Evolutionary conservation across 78 protist species (phyloP).

Genomic region (Dictyostelium citrinum): DNA sequence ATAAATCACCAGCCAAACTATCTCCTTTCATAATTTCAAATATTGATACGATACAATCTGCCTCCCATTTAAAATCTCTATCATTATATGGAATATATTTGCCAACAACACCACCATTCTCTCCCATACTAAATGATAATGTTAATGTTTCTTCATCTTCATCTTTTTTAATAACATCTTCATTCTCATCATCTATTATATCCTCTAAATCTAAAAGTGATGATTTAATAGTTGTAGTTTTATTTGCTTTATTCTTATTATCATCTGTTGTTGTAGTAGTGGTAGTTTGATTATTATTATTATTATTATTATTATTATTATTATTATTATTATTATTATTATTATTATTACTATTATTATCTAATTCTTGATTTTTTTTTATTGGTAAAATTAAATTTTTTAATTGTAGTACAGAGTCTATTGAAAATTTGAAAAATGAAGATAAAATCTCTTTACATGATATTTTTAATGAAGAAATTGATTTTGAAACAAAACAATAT

Average conservation of each 20-base stretch:
- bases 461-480: conserved; percentile 51
- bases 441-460: conserved; percentile 70
- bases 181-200: not conserved
- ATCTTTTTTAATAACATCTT: not conserved
- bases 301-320: too few relatives aligned
- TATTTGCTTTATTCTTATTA: not conserved
- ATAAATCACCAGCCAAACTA: conserved; percentile 64
- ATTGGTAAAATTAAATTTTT: conserved; percentile 41
- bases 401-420: conserved; percentile 8
- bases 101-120: conserved; percentile 62
- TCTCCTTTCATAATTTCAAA: conserved; percentile 64
- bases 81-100: conserved; percentile 31
- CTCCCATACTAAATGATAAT: conserved; percentile 71
- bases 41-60: conserved; percentile 62
- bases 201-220: conserved; percentile 62
- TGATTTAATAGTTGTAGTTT: not conserved
- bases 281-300: too few relatives aligned
- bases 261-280: too few relatives aligned
- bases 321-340: too few relatives aligned
- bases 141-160: not conserved
- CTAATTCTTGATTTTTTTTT: not conserved
- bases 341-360: not conserved
- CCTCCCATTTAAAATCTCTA: conserved; percentile 78
- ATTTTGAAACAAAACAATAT: conserved; percentile 67
- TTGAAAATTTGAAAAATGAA: conserved; percentile 62